A percentile compares a stretch with the other conserved stretches of the same genome.
Evolutionary conservation across 208 protist genomes (phyloP).

Genomic region (Leishmania tarentolae): DNA sequence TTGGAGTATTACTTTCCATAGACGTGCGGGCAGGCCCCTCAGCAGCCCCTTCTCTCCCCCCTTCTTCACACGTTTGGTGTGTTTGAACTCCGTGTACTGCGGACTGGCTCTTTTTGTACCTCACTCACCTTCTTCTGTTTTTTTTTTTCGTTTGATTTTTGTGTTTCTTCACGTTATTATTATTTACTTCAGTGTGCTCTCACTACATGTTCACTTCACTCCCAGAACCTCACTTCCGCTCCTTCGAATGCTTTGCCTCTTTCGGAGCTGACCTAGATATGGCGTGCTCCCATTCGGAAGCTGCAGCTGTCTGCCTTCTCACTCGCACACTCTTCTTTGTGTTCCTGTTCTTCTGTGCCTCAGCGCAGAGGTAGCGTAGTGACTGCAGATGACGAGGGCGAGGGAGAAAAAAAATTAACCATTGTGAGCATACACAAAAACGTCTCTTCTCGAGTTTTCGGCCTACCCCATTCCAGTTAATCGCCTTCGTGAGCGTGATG

Average conservation of each 20-base stretch:
- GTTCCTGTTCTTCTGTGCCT: not conserved
- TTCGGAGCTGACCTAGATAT: not conserved
- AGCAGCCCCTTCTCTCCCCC: not conserved
- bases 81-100: not conserved
- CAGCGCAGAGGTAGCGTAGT: not conserved
- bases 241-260: not conserved
- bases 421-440: not conserved
- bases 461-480: not conserved
- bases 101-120: not conserved
- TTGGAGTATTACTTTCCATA: not conserved
- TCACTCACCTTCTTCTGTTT: not conserved
- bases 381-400: not conserved
- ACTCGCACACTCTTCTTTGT: not conserved
- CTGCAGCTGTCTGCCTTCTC: not conserved
- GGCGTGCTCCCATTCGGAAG: not conserved
- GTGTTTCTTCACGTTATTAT: not conserved
- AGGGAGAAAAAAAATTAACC: not conserved
- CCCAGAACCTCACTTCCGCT: not conserved
- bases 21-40: not conserved
- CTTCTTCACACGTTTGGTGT: not conserved
- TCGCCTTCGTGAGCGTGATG: not conserved
- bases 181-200: not conserved
- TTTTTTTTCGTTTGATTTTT: not conserved
- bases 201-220: not conserved
- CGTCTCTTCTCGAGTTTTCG: not conserved